Base-by-base conservation (phyloP, 495 filamentous ascomycete genomes). In the Astrocystis sublimbata region DNA sequence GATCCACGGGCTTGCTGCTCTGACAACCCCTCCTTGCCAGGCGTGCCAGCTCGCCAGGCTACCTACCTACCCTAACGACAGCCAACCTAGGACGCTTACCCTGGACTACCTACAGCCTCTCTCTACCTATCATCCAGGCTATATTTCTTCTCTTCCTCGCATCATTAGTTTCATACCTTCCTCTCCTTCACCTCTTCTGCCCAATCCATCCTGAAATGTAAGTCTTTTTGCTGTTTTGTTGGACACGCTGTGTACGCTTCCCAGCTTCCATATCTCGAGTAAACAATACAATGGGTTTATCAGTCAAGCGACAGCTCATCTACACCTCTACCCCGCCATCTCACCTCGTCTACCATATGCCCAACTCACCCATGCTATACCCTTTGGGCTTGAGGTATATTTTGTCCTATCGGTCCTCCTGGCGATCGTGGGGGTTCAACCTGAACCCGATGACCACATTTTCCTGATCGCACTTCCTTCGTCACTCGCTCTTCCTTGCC, bases 281-380 rank as follows among this genome's bases (percentile, higher is more conserved):
- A 45, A 47, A 9, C 56, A 40, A 12, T 10, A 6, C 35, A 36
- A 19, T 21, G 6, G 50, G 56, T 19, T 38, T 17, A 45, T 45
- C 40, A n/a, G 26, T 40, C 54, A 57, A 57, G 28, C 40, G 40
- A 57, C 28, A 57, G 54, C 54, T 57, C 5, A 33, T 43, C 45
- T 45, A 15, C 52, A 23, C 24, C n/a, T 3, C 62, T 71, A 71
- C 69, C 69, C 69, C 69, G 65, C 69, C 67, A 71, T 69, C 67
- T 65, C 67, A 62, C 41, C 63, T 61, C 56, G 42, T 49, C 24
- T 24, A 15, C 60, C 40, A 31, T n/a, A 58, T 51, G 13, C 19
- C 31, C 17, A 35, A 6, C 63, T 67, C 43, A 38, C 33, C 15
- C 52, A 54, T 65, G 50, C n/a, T 49, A 55, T 21, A 52, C 53